Evolutionary conservation across 2,329 filamentous ascomycete genomes (phyloP).

Genomic region (Plectosphaerella plurivora): DNA sequence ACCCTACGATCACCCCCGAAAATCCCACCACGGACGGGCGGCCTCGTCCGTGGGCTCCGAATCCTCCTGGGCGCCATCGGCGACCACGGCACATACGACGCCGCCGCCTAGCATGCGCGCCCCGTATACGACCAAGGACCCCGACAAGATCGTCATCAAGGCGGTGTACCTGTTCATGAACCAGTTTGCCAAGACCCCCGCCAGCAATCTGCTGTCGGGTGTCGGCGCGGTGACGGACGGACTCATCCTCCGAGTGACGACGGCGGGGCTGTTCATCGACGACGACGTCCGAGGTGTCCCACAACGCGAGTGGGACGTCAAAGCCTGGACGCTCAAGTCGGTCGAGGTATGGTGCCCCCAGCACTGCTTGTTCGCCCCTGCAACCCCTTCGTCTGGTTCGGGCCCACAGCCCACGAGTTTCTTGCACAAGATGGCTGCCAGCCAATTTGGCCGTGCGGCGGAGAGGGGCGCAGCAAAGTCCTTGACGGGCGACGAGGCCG

Average conservation of each 20-base stretch:
- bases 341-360: constrained; percentile 83
- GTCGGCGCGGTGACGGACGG: constrained; percentile 84
- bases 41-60: constrained; percentile 71
- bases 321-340: constrained; percentile 93
- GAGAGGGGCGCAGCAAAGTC: constrained; percentile 45
- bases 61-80: constrained; percentile 79
- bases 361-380: constrained; percentile 47
- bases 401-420: constrained; percentile 33
- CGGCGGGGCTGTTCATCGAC: constrained; percentile 93
- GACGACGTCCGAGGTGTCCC: constrained; percentile 87
- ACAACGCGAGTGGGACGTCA: constrained; percentile 98
- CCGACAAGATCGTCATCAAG: constrained; percentile 92
- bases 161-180: constrained; percentile 93
- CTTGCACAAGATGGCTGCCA: constrained; percentile 41
- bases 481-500: constrained; percentile 60
- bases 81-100: constrained; percentile 78
- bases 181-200: constrained; percentile 79
- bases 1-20: constrained; percentile 68
- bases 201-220: constrained; percentile 85
- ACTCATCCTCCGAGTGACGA: constrained; percentile 84
- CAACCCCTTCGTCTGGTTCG: constrained; percentile 33
- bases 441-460: constrained; percentile 34
- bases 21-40: constrained; percentile 47
- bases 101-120: constrained; percentile 75
- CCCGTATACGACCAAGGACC: constrained; percentile 82